Evolutionary conservation across 768 basidiomycete genomes (phyloP).

Genomic region (Dioszegia hungarica): DNA sequence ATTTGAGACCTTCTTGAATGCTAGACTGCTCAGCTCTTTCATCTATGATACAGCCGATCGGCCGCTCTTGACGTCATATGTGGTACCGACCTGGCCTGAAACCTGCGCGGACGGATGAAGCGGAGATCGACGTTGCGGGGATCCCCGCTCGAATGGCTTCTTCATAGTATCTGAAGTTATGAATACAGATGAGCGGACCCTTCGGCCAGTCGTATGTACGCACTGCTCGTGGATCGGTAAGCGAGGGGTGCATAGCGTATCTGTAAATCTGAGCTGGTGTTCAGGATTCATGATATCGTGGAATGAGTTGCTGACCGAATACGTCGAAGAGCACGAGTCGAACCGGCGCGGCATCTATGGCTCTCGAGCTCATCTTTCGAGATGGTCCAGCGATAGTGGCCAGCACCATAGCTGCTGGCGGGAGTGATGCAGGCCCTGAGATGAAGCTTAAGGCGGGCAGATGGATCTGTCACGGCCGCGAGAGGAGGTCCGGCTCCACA

Average conservation of each 20-base stretch:
- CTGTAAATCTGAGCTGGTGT: conserved; percentile 13
- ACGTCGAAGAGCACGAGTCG: conserved; percentile 46
- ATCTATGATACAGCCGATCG: too few relatives aligned
- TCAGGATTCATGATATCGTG: neutral
- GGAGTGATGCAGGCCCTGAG: too few relatives aligned
- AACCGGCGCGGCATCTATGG: conserved; percentile 12
- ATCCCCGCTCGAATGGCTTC: conserved; percentile 40
- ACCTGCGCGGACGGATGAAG: conserved; percentile 26
- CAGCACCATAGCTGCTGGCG: too few relatives aligned
- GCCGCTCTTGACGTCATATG: neutral
- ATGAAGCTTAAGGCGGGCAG: too few relatives aligned
- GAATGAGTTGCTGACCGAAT: conserved; percentile 33
- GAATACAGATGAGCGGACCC: neutral
- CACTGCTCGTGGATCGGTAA: conserved; percentile 45
- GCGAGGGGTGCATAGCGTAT: conserved; percentile 45
- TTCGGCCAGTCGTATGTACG: neutral
- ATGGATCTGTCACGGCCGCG: too few relatives aligned
- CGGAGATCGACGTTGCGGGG: conserved; percentile 17
- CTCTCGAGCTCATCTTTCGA: too few relatives aligned
- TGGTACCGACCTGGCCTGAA: conserved; percentile 35
- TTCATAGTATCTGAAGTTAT: conserved; percentile 31
- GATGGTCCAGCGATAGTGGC: too few relatives aligned
- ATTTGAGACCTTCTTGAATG: conserved; percentile 30
- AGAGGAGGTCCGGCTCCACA: too few relatives aligned
- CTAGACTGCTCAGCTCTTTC: neutral